Evolutionary conservation across 2,329 filamentous ascomycete species (phyloP).

Genomic region (Pyricularia sp.): DNA sequence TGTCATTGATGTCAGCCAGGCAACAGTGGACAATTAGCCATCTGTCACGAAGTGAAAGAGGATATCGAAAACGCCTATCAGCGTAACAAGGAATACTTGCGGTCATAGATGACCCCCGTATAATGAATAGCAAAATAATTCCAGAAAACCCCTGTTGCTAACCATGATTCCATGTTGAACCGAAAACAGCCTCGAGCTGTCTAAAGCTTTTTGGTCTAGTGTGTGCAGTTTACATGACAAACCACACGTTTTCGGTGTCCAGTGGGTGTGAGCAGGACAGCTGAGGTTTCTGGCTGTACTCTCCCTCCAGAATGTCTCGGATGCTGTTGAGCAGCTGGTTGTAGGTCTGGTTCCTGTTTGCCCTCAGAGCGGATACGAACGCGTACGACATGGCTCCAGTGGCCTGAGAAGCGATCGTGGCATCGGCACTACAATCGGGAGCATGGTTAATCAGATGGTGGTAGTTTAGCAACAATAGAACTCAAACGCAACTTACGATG

Average conservation of each 20-base stretch:
- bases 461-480: conserved; percentile 6
- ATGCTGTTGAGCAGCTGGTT: conserved; percentile 93
- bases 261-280: conserved; percentile 92
- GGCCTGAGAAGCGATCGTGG: conserved; percentile 76
- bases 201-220: neutral
- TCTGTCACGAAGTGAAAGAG: neutral
- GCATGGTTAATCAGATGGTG: neutral
- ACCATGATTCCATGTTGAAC: neutral
- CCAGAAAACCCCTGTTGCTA: neutral
- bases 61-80: neutral
- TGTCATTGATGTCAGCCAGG: neutral
- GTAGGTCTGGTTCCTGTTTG: conserved; percentile 93
- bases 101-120: neutral
- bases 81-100: neutral
- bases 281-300: conserved; percentile 93
- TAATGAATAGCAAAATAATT: neutral
- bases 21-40: neutral
- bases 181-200: neutral
- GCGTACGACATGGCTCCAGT: conserved; percentile 98
- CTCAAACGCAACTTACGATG: conserved; percentile 52
- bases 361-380: conserved; percentile 83
- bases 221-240: neutral
- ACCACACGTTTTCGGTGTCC: conserved; percentile 43
- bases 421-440: conserved; percentile 60
- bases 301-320: conserved; percentile 74